Evolutionary conservation across 164 flowering plant species (phyloP), one percentile per base, ranked within the genome.

Genomic region (Kalanchoe fedtschenkoi): DNA sequence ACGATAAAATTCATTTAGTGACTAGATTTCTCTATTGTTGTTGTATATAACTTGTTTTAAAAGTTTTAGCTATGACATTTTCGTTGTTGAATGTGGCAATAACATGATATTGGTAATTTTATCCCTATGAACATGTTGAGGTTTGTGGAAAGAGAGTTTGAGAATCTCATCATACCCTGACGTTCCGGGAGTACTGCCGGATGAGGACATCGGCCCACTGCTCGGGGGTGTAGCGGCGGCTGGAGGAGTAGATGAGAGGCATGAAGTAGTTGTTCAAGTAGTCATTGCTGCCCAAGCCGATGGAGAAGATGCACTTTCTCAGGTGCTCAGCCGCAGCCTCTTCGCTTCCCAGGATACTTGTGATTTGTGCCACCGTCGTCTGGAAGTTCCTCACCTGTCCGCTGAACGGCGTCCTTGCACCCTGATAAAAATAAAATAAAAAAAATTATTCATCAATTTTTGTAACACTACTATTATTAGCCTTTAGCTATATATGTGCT

Each of bases 201-300:
- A 75, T 55, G 2, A 77, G 75, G 37, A 51, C 33, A 0, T 32
- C 15, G 7, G 81, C 71, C 46, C 62, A 77, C 37, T 60, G 62
- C 5, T 70, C 65, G 3, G 72, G 70, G 32, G 60, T 60, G 34
- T 51, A 75, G 0, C 2, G 26, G 29, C 60, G 5, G 44, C 71
- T 75, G 24, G 78, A 37, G 14, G 58, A 0, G 46, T 75, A 75
- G 41, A 7, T n/a, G 0, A 16, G 0, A 1, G 78, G 71, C 71
- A 72, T 4, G 63, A 63, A 75, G 61, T 77, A 77, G 64, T 77
- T 77, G 62, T 70, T 75, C 21, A 75, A 17, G 66, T 75, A 77
- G 57, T 77, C 81, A n/a, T 77, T 74, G 64, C 69, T 69, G 8
- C 80, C 80, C 1, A 74, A 60, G 5, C 62, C 63, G 13, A 72